Evolutionary conservation across 257 asterid genomes (phyloP).

Genomic region (Ocimum tenuiflorum): DNA sequence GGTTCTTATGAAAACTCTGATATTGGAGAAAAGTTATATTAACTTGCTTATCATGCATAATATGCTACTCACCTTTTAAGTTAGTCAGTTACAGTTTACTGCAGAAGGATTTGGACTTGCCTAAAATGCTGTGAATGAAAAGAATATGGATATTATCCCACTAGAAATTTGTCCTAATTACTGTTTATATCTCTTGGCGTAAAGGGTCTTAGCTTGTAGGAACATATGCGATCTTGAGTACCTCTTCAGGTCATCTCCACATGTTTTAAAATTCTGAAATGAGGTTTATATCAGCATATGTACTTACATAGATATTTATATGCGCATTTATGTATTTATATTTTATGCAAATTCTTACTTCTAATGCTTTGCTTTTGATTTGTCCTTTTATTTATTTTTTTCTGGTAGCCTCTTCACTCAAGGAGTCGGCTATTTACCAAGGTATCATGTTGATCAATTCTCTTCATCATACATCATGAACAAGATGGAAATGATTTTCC

Average conservation of each 20-base stretch:
- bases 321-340: background rate
- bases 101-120: too few species aligned
- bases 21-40: too few species aligned
- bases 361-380: background rate
- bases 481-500: background rate
- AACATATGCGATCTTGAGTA: background rate
- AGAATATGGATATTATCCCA: background rate
- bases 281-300: background rate
- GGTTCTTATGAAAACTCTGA: too few species aligned
- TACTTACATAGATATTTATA: background rate
- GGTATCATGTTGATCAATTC: slow-evolving; percentile 47
- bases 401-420: slow-evolving; percentile 68
- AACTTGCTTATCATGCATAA: too few species aligned
- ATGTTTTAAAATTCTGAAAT: background rate
- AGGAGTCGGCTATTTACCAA: slow-evolving; percentile 76
- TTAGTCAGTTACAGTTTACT: too few species aligned
- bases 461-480: background rate
- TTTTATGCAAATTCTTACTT: slow-evolving; percentile 13
- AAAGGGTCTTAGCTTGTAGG: background rate
- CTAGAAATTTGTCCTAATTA: background rate
- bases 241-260: background rate
- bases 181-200: background rate
- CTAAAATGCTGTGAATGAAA: too few species aligned
- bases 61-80: too few species aligned
- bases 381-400: slow-evolving; percentile 3